Conservation (phyloP, 306 rosid species). For the Cucurbita argyrosperma region DNA sequence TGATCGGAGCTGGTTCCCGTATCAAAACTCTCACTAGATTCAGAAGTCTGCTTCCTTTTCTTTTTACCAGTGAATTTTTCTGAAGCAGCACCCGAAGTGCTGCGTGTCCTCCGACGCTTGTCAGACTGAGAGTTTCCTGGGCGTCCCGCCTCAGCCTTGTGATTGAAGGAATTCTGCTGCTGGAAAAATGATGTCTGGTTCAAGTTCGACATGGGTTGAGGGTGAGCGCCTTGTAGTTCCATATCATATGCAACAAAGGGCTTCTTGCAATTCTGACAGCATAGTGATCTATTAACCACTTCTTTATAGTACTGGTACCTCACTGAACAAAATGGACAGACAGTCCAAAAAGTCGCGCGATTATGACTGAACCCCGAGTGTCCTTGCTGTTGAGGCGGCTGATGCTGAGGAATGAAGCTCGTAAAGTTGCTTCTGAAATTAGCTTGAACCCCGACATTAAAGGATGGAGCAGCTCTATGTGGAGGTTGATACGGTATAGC, state of each 20-base stretch:
- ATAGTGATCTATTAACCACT: constrained; percentile 42
- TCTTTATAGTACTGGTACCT: constrained; percentile 46
- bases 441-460: constrained; percentile 29
- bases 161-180: constrained; percentile 20
- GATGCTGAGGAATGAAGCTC: constrained; percentile 27
- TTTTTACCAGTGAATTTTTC: constrained; percentile 36
- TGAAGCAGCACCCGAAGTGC: constrained; percentile 10
- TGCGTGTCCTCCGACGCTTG: constrained; percentile 14
- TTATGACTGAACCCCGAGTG: constrained; percentile 26
- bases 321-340: constrained; percentile 51
- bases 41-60: constrained; percentile 30
- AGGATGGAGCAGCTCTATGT: constrained; percentile 20
- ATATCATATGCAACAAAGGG: constrained; percentile 52
- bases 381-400: constrained; percentile 30
- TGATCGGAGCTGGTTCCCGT: constrained; percentile 36
- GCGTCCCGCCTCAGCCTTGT: constrained; percentile 28
- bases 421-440: constrained; percentile 24
- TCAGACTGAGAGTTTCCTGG: constrained; percentile 20
- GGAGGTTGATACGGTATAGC: constrained; percentile 25
- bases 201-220: constrained; percentile 19
- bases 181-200: constrained; percentile 31
- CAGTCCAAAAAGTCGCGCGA: constrained; percentile 57
- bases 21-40: constrained; percentile 50
- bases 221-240: constrained; percentile 17
- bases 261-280: constrained; percentile 49